These are phyloP conservation scores for Aphanocladium album DNA, from an alignment of 2,329 filamentous ascomycete species.

Conservation along the genomic window DNA sequence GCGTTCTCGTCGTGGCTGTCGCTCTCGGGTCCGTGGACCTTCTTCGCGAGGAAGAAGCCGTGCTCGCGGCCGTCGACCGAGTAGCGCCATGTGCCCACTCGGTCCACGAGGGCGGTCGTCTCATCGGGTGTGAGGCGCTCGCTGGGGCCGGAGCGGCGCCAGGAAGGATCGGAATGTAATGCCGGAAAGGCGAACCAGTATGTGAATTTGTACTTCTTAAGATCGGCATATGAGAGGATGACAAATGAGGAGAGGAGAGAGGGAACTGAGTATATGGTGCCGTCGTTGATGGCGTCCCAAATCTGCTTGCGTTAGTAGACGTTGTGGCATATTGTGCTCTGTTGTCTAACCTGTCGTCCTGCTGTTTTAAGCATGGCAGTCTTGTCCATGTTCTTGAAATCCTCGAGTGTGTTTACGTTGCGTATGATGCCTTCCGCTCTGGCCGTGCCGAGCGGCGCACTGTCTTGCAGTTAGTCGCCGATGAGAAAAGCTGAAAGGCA, in stretches of 20 bases:
- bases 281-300: slow-evolving; percentile 96
- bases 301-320: slow-evolving; percentile 50
- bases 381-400: slow-evolving; percentile 83
- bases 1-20: slow-evolving; percentile 17
- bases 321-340: not conserved
- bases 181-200: slow-evolving; percentile 98
- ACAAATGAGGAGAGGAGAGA: slow-evolving; percentile 86
- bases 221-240: slow-evolving; percentile 85
- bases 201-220: slow-evolving; percentile 97
- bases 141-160: slow-evolving; percentile 59
- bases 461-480: slow-evolving; percentile 27
- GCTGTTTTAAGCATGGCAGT: slow-evolving; percentile 70
- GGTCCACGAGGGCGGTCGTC: slow-evolving; percentile 73
- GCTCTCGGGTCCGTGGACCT: slow-evolving; percentile 40
- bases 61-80: slow-evolving; percentile 76
- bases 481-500: not conserved
- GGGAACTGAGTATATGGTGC: slow-evolving; percentile 90
- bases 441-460: slow-evolving; percentile 64
- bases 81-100: slow-evolving; percentile 83
- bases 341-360: slow-evolving; percentile 62
- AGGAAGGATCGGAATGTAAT: slow-evolving; percentile 79
- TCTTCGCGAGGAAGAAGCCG: slow-evolving; percentile 94
- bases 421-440: slow-evolving; percentile 91
- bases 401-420: slow-evolving; percentile 94
- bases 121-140: slow-evolving; percentile 60